Base-by-base conservation (phyloP, 2,329 filamentous ascomycete genomes). In the Fusarium mangiferae region DNA sequence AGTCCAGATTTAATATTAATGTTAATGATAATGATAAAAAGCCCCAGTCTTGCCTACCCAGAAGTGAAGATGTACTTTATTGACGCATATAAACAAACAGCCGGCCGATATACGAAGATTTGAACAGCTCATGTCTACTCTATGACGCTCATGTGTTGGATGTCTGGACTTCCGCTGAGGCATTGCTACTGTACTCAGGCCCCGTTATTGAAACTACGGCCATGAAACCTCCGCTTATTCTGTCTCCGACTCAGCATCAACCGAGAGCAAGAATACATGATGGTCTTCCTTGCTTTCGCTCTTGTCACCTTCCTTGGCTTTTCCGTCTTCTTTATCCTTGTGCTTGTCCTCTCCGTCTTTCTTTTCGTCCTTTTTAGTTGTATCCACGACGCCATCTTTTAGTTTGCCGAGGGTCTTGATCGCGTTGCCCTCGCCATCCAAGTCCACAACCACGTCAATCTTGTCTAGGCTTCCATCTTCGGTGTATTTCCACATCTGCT, bases 401-500 rank as follows among this genome's bases (percentile, higher is more conserved):
- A 84, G 74, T 48, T 82, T 79, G 24, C 82, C 81, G 30, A 84
- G 72, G 65, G 81, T 80, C 75, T 84, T 83, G 35, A 87, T 76
- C 1, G 84, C 81, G 36, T 85, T 85, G 0, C 88, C 87, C 11
- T 88, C 72, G 0, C 79, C 83, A 51, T 88, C 88, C 4, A 90
- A 80, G 62, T 90, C 87, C 5, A 90, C 88, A 2, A 90, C 83
- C 3, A 89, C 85, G 52, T 90, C 88, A 45, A 83, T 78, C 1
- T 83, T 86, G 73, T 90, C 89, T 6, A 90, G 80, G 62, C 83
- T 88, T 7, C 88, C 89, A 72, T 91, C 90, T 80, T 98, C 96
- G 1, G 91, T 95, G 79, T 95, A 98, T 6, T 86, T 85, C 92
- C 93, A 97, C 89, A 98, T 92, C 46, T 91, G 82, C 57, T 85